Evolutionary conservation across 768 basidiomycete species (phyloP).

Genomic region (Gymnopilus dilepis): DNA sequence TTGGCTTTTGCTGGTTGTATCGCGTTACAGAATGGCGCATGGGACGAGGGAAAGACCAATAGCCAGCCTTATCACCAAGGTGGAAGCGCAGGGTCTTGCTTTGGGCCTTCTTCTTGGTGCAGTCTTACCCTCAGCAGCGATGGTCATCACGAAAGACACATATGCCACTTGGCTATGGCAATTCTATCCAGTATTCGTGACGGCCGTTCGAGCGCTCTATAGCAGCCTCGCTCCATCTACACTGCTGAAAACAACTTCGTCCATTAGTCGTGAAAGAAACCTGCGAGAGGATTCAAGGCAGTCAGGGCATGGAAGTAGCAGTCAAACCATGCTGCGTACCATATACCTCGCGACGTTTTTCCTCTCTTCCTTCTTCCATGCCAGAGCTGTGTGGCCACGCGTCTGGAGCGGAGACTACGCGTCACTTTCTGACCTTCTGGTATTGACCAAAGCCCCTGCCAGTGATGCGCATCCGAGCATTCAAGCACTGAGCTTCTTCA

Average conservation of each 20-base stretch:
- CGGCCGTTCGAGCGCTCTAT: neutral
- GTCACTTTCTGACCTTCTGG: neutral
- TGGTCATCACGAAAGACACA: conserved; percentile 6
- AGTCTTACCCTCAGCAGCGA: conserved; percentile 6
- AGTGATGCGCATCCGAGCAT: conserved; percentile 2
- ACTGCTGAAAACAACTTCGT: neutral
- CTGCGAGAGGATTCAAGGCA: neutral
- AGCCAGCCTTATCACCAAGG: neutral
- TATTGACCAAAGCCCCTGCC: neutral
- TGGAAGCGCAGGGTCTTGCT: conserved; percentile 1
- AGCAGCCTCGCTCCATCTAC: neutral
- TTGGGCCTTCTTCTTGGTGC: neutral
- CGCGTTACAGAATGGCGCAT: neutral
- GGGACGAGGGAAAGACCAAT: neutral
- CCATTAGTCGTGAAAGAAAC: neutral
- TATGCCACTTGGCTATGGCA: conserved; percentile 15
- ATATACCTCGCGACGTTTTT: conserved; percentile 3
- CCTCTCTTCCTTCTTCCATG: conserved; percentile 1
- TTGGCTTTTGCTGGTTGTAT: conserved; percentile 7
- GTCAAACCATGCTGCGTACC: neutral
- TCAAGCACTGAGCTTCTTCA: conserved; percentile 13
- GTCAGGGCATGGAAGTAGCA: neutral
- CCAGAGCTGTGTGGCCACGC: neutral
- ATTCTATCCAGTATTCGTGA: conserved; percentile 14
- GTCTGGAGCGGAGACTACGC: neutral